Conservation (phyloP, 2,329 filamentous ascomycete genomes). For the Fusarium camptoceras region DNA sequence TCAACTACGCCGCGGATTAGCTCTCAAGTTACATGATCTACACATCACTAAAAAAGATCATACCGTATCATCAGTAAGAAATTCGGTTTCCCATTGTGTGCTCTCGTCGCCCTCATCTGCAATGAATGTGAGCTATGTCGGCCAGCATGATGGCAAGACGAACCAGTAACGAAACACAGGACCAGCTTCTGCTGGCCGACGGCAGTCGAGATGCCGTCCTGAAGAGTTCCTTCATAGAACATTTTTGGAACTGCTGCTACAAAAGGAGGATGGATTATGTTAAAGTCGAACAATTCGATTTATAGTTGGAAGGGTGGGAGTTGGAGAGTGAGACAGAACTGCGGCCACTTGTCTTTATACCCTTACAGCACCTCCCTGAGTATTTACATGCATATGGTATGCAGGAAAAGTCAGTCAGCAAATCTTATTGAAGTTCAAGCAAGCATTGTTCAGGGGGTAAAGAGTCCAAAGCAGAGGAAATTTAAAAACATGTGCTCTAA, state of each 20-base stretch:
- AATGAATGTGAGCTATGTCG: slow-evolving; percentile 29
- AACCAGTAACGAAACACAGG: slow-evolving; percentile 86
- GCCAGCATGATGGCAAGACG: slow-evolving; percentile 39
- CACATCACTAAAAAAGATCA: slow-evolving; percentile 9
- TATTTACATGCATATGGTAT: slow-evolving; percentile 1
- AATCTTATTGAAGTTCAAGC: neutral
- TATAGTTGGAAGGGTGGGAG: neutral
- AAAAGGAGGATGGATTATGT: neutral
- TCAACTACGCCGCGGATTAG: slow-evolving; percentile 58
- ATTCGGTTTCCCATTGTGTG: slow-evolving; percentile 77
- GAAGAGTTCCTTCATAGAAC: slow-evolving; percentile 85
- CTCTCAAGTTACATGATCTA: neutral
- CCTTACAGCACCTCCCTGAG: slow-evolving; percentile 18
- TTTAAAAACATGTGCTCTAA: slow-evolving; percentile 1
- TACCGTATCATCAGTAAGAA: slow-evolving; percentile 68
- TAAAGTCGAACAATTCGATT: neutral
- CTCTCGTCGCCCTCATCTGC: slow-evolving; percentile 70
- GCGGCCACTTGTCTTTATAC: slow-evolving; percentile 34
- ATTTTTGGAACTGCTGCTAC: slow-evolving; percentile 56
- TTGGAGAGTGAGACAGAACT: slow-evolving; percentile 2
- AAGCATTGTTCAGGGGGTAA: neutral
- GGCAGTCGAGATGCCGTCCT: slow-evolving; percentile 82
- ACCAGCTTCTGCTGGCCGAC: slow-evolving; percentile 82
- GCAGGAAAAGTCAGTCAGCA: neutral
- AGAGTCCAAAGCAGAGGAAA: neutral